A percentile compares a stretch with the other conserved stretches of the same genome.
Evolutionary conservation across 2,329 filamentous ascomycete species (phyloP).

Genomic region (Apiospora koreana): DNA sequence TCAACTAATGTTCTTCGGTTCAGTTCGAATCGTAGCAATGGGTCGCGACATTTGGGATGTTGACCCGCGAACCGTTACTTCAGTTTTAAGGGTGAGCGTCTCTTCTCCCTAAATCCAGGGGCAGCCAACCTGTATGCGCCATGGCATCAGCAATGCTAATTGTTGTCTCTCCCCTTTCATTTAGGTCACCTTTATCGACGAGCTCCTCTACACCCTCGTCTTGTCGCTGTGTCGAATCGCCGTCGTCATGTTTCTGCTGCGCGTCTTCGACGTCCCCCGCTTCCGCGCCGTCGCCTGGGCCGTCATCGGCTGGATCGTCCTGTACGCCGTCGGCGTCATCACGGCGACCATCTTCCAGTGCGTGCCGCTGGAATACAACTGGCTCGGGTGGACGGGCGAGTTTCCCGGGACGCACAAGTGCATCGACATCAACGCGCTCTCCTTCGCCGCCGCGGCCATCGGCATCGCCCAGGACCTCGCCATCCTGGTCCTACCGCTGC

Average conservation of each 20-base stretch:
- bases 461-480: constrained; percentile 18
- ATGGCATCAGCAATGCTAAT: background rate
- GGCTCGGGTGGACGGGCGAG: constrained; percentile 18
- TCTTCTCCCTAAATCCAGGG: background rate
- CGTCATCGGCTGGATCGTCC: constrained; percentile 14
- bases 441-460: constrained; percentile 11
- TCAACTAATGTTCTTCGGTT: background rate
- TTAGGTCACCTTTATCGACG: constrained; percentile 16
- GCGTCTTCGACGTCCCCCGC: constrained; percentile 10
- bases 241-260: constrained; percentile 17
- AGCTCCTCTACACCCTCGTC: constrained; percentile 16
- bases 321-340: constrained; percentile 11
- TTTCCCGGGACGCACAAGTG: background rate
- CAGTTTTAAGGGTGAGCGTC: constrained; percentile 11
- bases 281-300: constrained; percentile 12
- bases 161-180: background rate
- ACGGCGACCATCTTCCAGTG: constrained; percentile 16
- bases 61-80: background rate
- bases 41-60: constrained; percentile 16
- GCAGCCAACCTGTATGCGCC: too few species aligned
- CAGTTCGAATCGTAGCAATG: constrained; percentile 13
- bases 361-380: constrained; percentile 16
- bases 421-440: constrained; percentile 15
- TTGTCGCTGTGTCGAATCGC: constrained; percentile 34
- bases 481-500: constrained; percentile 17